Evolutionary conservation across 768 basidiomycete species (phyloP).

Genomic region (Tricholoma sp.): DNA sequence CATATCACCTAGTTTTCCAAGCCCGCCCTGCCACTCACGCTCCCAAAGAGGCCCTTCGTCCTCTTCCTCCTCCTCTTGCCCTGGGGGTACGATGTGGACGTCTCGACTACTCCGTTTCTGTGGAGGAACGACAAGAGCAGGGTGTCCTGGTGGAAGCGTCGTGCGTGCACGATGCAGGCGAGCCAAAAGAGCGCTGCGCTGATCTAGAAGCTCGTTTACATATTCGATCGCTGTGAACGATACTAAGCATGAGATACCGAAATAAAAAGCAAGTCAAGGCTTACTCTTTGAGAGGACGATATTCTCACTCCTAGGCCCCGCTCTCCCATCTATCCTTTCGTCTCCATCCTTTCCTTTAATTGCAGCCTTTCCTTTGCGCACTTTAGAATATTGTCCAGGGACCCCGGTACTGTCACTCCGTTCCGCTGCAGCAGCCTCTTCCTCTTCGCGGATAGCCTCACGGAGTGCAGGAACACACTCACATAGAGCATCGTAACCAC

Average conservation of each 20-base stretch:
- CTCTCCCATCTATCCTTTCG: constrained; percentile 71
- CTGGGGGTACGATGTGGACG: constrained; percentile 11
- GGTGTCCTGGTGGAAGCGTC: constrained; percentile 56
- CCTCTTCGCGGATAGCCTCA: constrained; percentile 77
- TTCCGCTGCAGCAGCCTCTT: constrained; percentile 37
- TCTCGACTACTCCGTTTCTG: constrained; percentile 10
- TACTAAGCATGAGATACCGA: background rate
- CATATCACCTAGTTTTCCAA: constrained; percentile 39
- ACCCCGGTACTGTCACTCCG: constrained; percentile 14
- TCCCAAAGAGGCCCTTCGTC: constrained; percentile 59
- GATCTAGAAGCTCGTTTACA: constrained; percentile 58
- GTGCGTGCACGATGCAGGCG: constrained; percentile 59
- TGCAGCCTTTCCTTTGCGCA: constrained; percentile 43
- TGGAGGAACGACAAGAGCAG: constrained; percentile 34
- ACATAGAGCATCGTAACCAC: constrained; percentile 86
- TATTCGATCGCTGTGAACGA: constrained; percentile 74
- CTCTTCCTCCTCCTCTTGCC: constrained; percentile 13
- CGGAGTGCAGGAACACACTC: constrained; percentile 76
- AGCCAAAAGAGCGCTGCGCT: constrained; percentile 50
- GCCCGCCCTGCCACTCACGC: constrained; percentile 78
- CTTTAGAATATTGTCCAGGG: constrained; percentile 21
- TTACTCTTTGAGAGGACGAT: constrained; percentile 84
- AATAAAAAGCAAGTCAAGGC: constrained; percentile 22
- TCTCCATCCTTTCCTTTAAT: constrained; percentile 39
- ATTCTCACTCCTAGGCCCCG: constrained; percentile 88